Base-by-base conservation (phyloP, 257 asterid genomes). In the Coffea canephora region DNA sequence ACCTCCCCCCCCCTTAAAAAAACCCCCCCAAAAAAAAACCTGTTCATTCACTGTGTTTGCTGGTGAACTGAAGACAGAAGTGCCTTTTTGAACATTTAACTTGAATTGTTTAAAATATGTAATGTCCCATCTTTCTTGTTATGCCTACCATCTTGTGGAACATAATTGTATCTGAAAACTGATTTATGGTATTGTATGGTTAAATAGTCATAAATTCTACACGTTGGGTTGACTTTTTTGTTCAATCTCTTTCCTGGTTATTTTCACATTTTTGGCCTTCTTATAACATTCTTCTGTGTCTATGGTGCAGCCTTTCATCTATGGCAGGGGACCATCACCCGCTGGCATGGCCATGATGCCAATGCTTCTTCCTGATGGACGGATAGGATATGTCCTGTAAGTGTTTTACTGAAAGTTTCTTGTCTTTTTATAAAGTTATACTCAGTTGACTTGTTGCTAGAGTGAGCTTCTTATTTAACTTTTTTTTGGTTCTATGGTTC, bases 361-460 rank as follows among this genome's bases (percentile, higher is more conserved):
- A 46, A 90, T 94, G 98, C 97, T 93, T 87, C 88, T 94, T 74
- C 98, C 98, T 54, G 97, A 94, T 85, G 98, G 98, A 73, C 88
- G 95, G 85, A 91, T 94, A 79, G 97, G 98, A 91, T 94, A 94
- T 85, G 98, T 94, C 79, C 89, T 91, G 97, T 94, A 88, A 94
- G 98, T 90, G 57, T 12, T 46, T 50, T 25, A 39, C 8, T n/a
- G 14, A 62, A 48, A 64, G 15, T 12, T 65, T 11, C 8, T 71
- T 71, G 8, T 27, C 41, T 8, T n/a, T 18, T n/a, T 48, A 9
- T 71, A 61, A 45, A 64, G 21, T 23, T 31, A 15, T 50, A 66
- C 54, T 34, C 52, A 39, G 36, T 45, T 52, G 19, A 55, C 23
- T 54, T 55, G 23, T 14, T 49, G 71, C 80, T 65, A 43, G 19